Base-by-base conservation (phyloP, 306 rosid genomes). In the Lagenaria siceraria region DNA sequence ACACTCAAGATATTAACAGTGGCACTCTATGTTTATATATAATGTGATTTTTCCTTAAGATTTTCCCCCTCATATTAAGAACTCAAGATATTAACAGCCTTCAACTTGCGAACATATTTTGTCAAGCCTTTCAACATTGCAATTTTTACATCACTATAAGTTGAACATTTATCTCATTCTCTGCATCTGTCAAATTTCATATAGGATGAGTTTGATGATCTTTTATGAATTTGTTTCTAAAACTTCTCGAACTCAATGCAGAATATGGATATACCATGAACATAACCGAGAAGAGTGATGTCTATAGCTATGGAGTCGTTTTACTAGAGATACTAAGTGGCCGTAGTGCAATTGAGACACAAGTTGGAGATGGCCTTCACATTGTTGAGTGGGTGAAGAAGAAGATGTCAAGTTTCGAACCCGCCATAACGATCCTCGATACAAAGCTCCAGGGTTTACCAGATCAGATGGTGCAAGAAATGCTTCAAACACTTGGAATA, bases 311-410 rank as follows among this genome's bases (percentile, higher is more conserved):
- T 79, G 99, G 99, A 61, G 97, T 96, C 61, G 99, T 96, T 10
- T 80, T 96, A 84, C 85, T 96, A 49, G 98, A 90, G 87, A 96
- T 92, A 78, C 85, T 96, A 81, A 90, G 97, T 6, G 97, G 99
- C 8, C 88, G 98, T 2, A 89, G 91, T 17, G 99, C 99, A 2
- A 91, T 96, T 1, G 94, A 96, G 60, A 58, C 90, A 19, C 93
- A 88, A 10, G 78, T 84, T 8, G 99, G 89, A 80, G 98, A 89
- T 61, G 97, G 96, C 18, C 87, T 86, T 49, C 99, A 96, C 93
- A 96, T 96, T 55, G 98, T 96, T 31, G 99, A 96, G 81, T 96
- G 99, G 99, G 94, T 96, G 74, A 96, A 96, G 88, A 92, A 91
- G 84, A 96, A 96, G 81, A 92, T 96, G 99, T 97, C 96, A 79